Conservation (phyloP, 768 basidiomycete species). For the Clathrus columnatus region DNA sequence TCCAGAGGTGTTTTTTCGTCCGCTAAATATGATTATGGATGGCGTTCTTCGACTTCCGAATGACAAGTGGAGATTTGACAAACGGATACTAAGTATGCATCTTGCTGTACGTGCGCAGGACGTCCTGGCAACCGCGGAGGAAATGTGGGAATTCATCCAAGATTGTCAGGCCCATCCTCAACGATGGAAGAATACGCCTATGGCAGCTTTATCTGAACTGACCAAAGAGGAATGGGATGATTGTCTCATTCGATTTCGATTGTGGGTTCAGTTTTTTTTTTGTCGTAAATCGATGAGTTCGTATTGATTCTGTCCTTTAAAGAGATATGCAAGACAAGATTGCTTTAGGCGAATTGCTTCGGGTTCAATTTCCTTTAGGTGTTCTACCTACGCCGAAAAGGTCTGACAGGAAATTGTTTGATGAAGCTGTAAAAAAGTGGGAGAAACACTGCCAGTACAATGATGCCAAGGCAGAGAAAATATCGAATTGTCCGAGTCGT, state of each 20-base stretch:
- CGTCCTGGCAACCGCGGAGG: conserved; percentile 60
- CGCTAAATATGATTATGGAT: background rate
- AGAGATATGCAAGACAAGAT: conserved; percentile 64
- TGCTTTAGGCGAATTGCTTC: conserved; percentile 34
- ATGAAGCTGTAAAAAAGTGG: conserved; percentile 50
- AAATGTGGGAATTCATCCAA: conserved; percentile 73
- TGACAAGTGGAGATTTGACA: conserved; percentile 43
- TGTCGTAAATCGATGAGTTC: background rate
- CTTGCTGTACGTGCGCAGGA: conserved; percentile 53
- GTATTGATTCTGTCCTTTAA: background rate
- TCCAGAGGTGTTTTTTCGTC: background rate
- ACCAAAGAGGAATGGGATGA: conserved; percentile 55
- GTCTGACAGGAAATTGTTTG: conserved; percentile 46
- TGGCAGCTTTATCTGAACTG: conserved; percentile 35
- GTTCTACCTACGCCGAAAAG: conserved; percentile 30
- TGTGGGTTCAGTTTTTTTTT: conserved; percentile 36
- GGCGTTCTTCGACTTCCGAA: conserved; percentile 31
- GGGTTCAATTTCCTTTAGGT: conserved; percentile 44
- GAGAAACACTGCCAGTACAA: conserved; percentile 26
- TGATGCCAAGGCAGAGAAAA: background rate
- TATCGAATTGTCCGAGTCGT: background rate
- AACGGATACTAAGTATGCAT: conserved; percentile 52
- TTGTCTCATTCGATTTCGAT: conserved; percentile 46
- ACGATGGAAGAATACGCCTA: conserved; percentile 7
- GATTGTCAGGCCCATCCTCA: conserved; percentile 25